These are phyloP conservation scores for Aspergillus ellipticus DNA, from an alignment of 495 filamentous ascomycete genomes.

Conservation along the genomic window DNA sequence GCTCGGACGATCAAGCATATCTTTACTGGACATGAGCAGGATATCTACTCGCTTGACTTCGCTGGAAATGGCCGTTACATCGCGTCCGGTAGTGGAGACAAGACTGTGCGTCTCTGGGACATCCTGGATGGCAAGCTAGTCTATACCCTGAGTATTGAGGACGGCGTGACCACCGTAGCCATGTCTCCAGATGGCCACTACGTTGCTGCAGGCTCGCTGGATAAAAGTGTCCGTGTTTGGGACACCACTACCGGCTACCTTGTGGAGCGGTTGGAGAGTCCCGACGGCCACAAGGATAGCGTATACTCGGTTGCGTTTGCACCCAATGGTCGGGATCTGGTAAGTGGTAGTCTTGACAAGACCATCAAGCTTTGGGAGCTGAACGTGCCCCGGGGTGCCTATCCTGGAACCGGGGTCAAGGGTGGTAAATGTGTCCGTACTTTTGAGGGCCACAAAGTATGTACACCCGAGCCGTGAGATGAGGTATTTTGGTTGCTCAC, in stretches of 20 bases:
- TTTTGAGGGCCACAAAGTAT: conserved; percentile 86
- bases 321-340: conserved; percentile 79
- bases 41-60: conserved; percentile 92
- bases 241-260: conserved; percentile 77
- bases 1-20: conserved; percentile 72
- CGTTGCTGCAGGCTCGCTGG: conserved; percentile 82
- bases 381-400: conserved; percentile 59
- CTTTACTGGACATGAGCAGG: conserved; percentile 84
- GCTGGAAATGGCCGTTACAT: conserved; percentile 83
- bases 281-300: conserved; percentile 85
- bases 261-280: conserved; percentile 77
- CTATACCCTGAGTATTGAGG: conserved; percentile 78
- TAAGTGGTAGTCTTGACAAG: conserved; percentile 87
- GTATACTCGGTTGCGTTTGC: conserved; percentile 93
- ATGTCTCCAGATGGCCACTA: conserved; percentile 86
- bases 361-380: conserved; percentile 97
- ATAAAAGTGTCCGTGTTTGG: conserved; percentile 90
- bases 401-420: conserved; percentile 60
- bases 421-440: conserved; percentile 81
- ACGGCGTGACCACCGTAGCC: conserved; percentile 86
- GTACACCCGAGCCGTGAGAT: conserved; percentile 23
- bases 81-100: conserved; percentile 82
- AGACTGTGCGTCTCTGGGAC: conserved; percentile 87
- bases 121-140: conserved; percentile 70
- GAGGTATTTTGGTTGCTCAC: conserved; percentile 7